Evolutionary conservation across 345 rosid species (phyloP).

Genomic region (Eucalyptus curtisii): DNA sequence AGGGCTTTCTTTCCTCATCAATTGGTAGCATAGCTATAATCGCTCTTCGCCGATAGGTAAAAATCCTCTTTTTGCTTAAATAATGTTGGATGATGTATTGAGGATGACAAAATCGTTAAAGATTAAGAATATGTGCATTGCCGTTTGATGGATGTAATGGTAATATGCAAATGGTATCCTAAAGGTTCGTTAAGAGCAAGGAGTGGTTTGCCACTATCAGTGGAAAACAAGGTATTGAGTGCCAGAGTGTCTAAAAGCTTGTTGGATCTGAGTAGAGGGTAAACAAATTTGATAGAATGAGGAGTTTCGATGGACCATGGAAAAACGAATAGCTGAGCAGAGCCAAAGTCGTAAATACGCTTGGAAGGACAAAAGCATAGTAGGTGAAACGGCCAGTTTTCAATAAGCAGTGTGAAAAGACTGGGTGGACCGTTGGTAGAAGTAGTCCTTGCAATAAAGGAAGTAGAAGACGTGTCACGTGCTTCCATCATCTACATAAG

Average conservation of each 20-base stretch:
- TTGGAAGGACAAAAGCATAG: background rate
- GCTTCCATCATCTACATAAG: background rate
- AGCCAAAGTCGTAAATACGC: background rate
- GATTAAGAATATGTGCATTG: background rate
- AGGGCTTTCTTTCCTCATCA: background rate
- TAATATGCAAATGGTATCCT: background rate
- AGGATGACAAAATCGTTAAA: background rate
- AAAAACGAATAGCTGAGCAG: background rate
- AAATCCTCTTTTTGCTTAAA: background rate
- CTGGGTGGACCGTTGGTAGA: background rate
- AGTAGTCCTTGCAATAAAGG: background rate
- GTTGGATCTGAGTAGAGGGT: background rate
- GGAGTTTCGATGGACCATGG: background rate
- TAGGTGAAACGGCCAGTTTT: background rate
- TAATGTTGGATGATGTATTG: background rate
- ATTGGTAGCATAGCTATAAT: background rate
- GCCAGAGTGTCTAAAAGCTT: background rate
- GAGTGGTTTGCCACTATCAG: background rate
- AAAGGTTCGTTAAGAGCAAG: background rate
- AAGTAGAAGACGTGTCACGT: background rate
- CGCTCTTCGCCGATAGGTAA: background rate
- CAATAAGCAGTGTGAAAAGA: background rate
- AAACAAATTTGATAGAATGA: background rate
- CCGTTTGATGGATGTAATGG: background rate
- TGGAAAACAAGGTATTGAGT: background rate